Evolutionary conservation across 1,284 basidiomycete species (phyloP).

Genomic region (Trichosporon sp.): DNA sequence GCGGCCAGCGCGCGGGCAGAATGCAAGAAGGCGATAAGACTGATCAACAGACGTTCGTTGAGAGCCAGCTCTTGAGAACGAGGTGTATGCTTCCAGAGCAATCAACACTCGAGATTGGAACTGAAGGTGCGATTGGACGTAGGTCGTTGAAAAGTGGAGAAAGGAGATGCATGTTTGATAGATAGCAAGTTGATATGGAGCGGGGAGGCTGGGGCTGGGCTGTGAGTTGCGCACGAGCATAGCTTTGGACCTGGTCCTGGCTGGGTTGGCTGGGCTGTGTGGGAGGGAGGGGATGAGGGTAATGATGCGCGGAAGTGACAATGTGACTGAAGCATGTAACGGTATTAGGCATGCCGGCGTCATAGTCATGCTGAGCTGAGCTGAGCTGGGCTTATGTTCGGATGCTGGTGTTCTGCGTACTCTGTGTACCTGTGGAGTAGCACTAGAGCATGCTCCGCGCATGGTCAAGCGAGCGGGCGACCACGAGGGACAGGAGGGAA

Average conservation of each 20-base stretch:
- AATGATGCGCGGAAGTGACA: background rate
- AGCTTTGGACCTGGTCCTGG: too few species aligned
- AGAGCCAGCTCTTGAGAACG: background rate
- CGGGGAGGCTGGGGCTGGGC: background rate
- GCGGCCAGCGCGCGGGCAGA: background rate
- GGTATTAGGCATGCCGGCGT: background rate
- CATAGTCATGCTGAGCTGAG: too few species aligned
- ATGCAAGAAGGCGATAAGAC: background rate
- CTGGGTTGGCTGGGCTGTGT: too few species aligned
- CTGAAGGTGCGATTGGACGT: background rate
- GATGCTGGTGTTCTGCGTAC: too few species aligned
- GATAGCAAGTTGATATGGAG: background rate
- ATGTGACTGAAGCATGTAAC: background rate
- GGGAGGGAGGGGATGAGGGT: background rate
- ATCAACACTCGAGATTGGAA: background rate
- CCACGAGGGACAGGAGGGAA: too few species aligned
- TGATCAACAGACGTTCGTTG: background rate
- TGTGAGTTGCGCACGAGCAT: background rate
- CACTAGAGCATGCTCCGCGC: too few species aligned
- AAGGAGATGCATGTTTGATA: conserved; percentile 1
- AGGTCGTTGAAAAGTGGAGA: background rate
- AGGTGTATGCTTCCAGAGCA: conserved; percentile 1
- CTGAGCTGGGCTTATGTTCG: too few species aligned
- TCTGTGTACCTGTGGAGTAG: background rate
- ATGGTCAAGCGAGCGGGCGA: too few species aligned